These are phyloP conservation scores for Leavenworthia alabamica DNA, from an alignment of 345 rosid genomes.

Conservation along the genomic window DNA sequence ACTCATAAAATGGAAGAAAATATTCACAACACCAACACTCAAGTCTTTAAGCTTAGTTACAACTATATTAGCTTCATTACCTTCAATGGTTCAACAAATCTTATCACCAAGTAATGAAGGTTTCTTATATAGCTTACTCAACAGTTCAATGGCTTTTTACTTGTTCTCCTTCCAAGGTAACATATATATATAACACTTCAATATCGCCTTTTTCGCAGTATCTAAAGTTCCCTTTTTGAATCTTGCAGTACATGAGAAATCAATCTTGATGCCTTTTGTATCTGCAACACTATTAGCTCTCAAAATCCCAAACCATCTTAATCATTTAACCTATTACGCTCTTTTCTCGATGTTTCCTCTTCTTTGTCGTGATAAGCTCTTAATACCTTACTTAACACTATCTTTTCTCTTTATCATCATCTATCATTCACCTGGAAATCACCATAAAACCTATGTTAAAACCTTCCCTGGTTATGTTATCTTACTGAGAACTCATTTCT, in stretches of 20 bases:
- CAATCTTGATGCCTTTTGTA: conserved; percentile 84
- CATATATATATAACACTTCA: background rate
- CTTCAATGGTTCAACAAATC: conserved; percentile 89
- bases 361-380: conserved; percentile 66
- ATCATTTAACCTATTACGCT: conserved; percentile 53
- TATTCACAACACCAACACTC: conserved; percentile 52
- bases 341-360: conserved; percentile 95
- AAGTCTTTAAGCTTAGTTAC: conserved; percentile 55
- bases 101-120: conserved; percentile 69
- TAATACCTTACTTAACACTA: conserved; percentile 52
- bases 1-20: conserved; percentile 78
- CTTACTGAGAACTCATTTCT: conserved; percentile 29
- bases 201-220: background rate
- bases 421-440: conserved; percentile 38
- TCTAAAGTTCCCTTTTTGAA: background rate
- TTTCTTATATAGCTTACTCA: conserved; percentile 69
- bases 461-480: conserved; percentile 20
- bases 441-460: conserved; percentile 12
- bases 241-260: conserved; percentile 95
- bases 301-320: conserved; percentile 48
- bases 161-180: conserved; percentile 86
- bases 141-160: conserved; percentile 81
- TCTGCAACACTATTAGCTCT: conserved; percentile 68
- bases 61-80: conserved; percentile 58
- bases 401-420: conserved; percentile 47